Evolutionary conservation across 2,329 filamentous ascomycete species (phyloP).

Genomic region (Aureobasidium sp.): DNA sequence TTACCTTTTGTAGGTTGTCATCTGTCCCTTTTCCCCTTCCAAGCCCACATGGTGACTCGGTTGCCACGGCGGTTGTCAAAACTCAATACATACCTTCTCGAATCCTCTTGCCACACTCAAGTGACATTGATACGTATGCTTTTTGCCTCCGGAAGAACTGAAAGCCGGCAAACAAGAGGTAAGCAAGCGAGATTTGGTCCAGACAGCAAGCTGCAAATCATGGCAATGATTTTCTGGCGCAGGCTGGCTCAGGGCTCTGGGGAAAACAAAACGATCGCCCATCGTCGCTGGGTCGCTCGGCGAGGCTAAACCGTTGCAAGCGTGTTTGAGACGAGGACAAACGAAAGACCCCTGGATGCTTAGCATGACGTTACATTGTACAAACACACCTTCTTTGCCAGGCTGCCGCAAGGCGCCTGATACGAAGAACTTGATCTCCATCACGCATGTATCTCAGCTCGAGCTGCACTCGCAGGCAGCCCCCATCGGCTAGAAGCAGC

Average conservation of each 20-base stretch:
- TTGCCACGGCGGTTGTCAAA: constrained; percentile 1
- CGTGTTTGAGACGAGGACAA: neutral
- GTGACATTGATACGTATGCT: neutral
- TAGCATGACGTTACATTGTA: neutral
- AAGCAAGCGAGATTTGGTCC: neutral
- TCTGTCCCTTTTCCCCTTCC: constrained; percentile 1
- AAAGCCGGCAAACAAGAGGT: neutral
- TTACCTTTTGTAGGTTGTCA: neutral
- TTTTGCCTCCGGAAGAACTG: neutral
- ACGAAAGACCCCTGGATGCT: neutral
- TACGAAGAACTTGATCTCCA: too few relatives aligned
- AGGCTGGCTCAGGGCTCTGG: neutral
- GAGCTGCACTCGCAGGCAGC: neutral
- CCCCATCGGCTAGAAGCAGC: neutral
- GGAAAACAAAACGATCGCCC: neutral
- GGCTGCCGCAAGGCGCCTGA: too few relatives aligned
- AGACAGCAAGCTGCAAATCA: neutral
- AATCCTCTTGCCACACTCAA: neutral
- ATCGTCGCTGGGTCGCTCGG: neutral
- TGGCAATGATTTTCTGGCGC: neutral
- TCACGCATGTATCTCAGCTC: neutral
- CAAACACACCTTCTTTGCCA: neutral
- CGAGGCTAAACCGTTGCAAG: neutral
- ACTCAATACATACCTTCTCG: neutral
- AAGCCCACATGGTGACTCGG: neutral